Percentiles rank a stretch among this genome's conserved stretches.
These are phyloP conservation scores for Hermanozyma aechmeae DNA, from an alignment of 805 yeast species.

Conservation along the genomic window DNA sequence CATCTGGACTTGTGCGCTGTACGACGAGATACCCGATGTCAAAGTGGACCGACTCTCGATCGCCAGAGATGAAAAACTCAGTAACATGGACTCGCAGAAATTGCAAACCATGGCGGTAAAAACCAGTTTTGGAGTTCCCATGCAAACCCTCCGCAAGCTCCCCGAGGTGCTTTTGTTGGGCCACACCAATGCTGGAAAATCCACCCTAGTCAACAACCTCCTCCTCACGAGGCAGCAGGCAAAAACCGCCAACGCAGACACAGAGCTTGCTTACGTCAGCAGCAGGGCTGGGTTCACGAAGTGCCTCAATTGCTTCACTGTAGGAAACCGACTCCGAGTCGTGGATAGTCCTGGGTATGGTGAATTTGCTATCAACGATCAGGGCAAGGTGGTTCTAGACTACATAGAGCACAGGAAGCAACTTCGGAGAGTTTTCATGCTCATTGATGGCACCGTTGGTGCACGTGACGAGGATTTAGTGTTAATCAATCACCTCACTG, in stretches of 20 bases:
- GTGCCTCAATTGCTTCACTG: slow-evolving; percentile 62
- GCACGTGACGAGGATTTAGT: slow-evolving; percentile 46
- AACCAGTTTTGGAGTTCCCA: slow-evolving; percentile 21
- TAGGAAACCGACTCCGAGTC: slow-evolving; percentile 53
- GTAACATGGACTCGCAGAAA: slow-evolving; percentile 15
- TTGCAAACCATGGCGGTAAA: slow-evolving; percentile 11
- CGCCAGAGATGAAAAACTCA: slow-evolving; percentile 9
- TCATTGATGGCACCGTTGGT: slow-evolving; percentile 55
- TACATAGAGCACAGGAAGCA: slow-evolving; percentile 49
- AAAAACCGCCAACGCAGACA: slow-evolving; percentile 13
- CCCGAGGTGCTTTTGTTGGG: slow-evolving; percentile 79
- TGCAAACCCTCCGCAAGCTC: slow-evolving; percentile 22
- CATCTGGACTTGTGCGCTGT: slow-evolving; percentile 54
- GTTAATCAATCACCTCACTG: slow-evolving; percentile 41
- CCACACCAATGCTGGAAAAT: slow-evolving; percentile 80
- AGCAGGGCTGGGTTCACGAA: slow-evolving; percentile 48
- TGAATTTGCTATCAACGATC: slow-evolving; percentile 48
- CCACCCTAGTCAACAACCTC: slow-evolving; percentile 60
- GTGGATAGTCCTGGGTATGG: slow-evolving; percentile 95
- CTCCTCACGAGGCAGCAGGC: slow-evolving; percentile 30
- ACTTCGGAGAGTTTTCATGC: slow-evolving; percentile 49
- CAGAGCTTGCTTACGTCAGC: slow-evolving; percentile 45
- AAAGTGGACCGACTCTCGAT: slow-evolving; percentile 16
- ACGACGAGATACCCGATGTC: slow-evolving; percentile 51
- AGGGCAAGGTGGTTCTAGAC: slow-evolving; percentile 60